Evolutionary conservation across 1,284 basidiomycete species (phyloP), one percentile per base, ranked within the genome.

Genomic region (Marasmius tenuissimus): DNA sequence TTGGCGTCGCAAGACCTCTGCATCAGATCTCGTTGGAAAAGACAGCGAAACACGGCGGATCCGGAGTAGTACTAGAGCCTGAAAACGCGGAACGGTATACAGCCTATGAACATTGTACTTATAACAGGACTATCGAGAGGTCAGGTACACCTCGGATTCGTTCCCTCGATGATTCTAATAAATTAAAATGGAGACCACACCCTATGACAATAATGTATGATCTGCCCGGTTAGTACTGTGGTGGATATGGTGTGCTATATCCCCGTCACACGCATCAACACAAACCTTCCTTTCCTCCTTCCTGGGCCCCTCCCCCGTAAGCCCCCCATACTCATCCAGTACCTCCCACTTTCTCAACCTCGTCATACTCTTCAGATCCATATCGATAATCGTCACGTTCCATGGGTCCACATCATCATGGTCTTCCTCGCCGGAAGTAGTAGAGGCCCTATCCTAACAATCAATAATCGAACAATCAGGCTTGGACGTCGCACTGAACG

Each of bases 401-500:
- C 71, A 70, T 34, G 72, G 70, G 50, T 72, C 67, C n/a, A 72
- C 67, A 7, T 27, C 50, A n/a, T 61, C 65, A 11, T 59, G 56
- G 14, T 63, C 33, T n/a, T 60, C 60, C 12, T 63, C 61, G 7
- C 57, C 66, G 12, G 67, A 8, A 9, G n/a, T n/a, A n/a, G 60
- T 53, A 78, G 56, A 59, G 71, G 69, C 64, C 73, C 73, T 27
- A 87, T 69, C 60, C 80, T 84, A 45, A 96, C 70, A 65, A n/a
- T n/a, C n/a, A n/a, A 98, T 92, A 61, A 98, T 73, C 1, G 94
- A 97, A 74, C 96, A 98, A 73, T 98, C 96, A n/a, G n/a, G n/a
- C 74, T 98, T 98, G 84, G 97, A 95, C 11, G 92, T 92, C n/a
- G 93, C 92, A 9, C 93, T 93, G 53, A 98, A 86, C n/a, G n/a